Base-by-base conservation (phyloP, 306 rosid genomes). In the Carpinus fangiana region DNA sequence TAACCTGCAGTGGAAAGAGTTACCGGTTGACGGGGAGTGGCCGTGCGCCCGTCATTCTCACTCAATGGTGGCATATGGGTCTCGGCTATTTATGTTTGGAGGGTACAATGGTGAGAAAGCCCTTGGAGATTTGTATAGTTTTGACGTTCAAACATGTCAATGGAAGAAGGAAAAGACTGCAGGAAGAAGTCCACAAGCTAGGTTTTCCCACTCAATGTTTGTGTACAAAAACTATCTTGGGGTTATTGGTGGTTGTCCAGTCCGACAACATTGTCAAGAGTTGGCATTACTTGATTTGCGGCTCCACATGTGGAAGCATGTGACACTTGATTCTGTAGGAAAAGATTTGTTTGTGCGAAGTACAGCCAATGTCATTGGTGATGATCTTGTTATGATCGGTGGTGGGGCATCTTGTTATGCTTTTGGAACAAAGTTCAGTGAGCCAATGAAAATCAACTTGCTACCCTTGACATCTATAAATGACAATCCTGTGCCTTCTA, bases 361-460 rank as follows among this genome's bases (percentile, higher is more conserved):
- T 88, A 86, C 98, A 23, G 88, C 89, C 48, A 88, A 75, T 76
- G 84, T 95, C 21, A 41, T 92, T 41, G 90, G 93, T n/a, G 88
- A 91, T 74, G 85, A 92, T 77, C 96, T 95, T 78, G 82, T 93
- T 43, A 62, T 93, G 79, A 77, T 93, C 76, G 98, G 98, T 62
- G 98, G 98, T 34, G 98, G 98, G 23, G 97, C 97, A 65, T 47
- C 98, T 64, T 92, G 98, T 86, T 95, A 91, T 85, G 98, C 98
- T 62, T 95, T 95, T 89, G 98, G 97, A 82, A 90, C 98, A 65
- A 95, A 87, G 85, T 95, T 95, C 84, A 95, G 98, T 64, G 93
- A 86, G 89, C 98, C 97, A 51, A 79, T 89, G 77, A 95, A 86
- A 84, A 81, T 95, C 78, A 84, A 86, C 73, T 61, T 95, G 88